These are phyloP conservation scores for Diplocarpon mali DNA, from an alignment of 2,329 filamentous ascomycete species.

Conservation along the genomic window DNA sequence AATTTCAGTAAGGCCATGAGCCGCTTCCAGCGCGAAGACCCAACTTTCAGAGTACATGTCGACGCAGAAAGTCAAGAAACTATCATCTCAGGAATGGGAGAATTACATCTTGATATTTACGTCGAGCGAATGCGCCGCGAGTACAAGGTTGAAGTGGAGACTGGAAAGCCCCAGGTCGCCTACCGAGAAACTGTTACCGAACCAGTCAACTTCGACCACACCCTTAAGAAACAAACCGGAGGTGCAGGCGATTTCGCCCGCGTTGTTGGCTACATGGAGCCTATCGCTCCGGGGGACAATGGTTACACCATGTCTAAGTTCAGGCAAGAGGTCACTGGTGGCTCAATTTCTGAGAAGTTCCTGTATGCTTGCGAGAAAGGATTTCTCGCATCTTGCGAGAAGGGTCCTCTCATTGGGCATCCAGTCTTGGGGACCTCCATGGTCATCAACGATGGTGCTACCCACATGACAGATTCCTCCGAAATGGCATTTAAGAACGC, in stretches of 20 bases:
- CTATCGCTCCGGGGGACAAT: slow-evolving; percentile 39
- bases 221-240: slow-evolving; percentile 90
- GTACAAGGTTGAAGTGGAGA: slow-evolving; percentile 91
- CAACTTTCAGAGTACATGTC: slow-evolving; percentile 90
- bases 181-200: slow-evolving; percentile 89
- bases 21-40: slow-evolving; percentile 95
- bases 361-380: slow-evolving; percentile 91
- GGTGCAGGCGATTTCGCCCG: slow-evolving; percentile 93
- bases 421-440: slow-evolving; percentile 81
- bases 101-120: slow-evolving; percentile 94
- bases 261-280: slow-evolving; percentile 86
- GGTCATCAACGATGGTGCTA: slow-evolving; percentile 92
- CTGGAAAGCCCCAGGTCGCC: slow-evolving; percentile 92
- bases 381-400: slow-evolving; percentile 71
- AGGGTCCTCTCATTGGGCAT: slow-evolving; percentile 87
- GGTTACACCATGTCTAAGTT: slow-evolving; percentile 65
- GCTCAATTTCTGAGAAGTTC: slow-evolving; percentile 91
- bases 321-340: slow-evolving; percentile 78
- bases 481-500: slow-evolving; percentile 94
- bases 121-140: slow-evolving; percentile 93
- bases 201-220: slow-evolving; percentile 76
- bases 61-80: slow-evolving; percentile 90
- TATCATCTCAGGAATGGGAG: slow-evolving; percentile 97
- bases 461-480: slow-evolving; percentile 94
- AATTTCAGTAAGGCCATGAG: slow-evolving; percentile 99